phyloP scores from a whole-genome alignment of 805 yeast genomes.

The Candida ponderosae region DNA sequence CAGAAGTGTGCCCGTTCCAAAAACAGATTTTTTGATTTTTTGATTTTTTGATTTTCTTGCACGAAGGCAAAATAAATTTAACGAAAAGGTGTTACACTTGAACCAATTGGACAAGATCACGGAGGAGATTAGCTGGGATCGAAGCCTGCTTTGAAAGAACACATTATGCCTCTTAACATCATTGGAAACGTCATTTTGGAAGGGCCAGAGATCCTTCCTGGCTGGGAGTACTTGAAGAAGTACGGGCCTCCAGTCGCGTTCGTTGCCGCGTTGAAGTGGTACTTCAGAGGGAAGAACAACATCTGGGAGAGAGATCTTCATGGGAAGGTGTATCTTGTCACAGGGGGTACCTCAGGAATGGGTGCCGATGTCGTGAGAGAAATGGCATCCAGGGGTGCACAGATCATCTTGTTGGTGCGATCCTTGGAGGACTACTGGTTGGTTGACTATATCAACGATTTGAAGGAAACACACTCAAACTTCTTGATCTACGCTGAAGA shows the following conservation, averaged over 20 bases:
- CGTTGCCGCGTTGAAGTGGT: constrained; percentile 51
- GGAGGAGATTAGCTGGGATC: background rate
- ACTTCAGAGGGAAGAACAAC: constrained; percentile 72
- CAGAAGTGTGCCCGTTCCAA: too few relatives aligned
- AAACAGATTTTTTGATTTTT: too few relatives aligned
- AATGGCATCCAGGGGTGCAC: constrained; percentile 80
- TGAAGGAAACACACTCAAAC: constrained; percentile 64
- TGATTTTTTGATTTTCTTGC: too few relatives aligned
- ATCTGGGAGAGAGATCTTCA: constrained; percentile 92
- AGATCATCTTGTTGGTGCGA: constrained; percentile 65
- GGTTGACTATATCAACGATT: constrained; percentile 68
- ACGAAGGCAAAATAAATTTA: too few relatives aligned
- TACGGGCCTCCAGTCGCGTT: constrained; percentile 49
- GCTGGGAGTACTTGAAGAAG: constrained; percentile 49
- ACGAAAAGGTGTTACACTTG: too few relatives aligned
- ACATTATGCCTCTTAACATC: constrained; percentile 76
- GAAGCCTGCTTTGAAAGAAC: background rate
- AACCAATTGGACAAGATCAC: too few relatives aligned
- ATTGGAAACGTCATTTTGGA: constrained; percentile 59
- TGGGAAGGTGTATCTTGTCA: constrained; percentile 74
- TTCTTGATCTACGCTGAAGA: constrained; percentile 82
- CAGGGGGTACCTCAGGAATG: constrained; percentile 93
- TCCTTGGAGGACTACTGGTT: constrained; percentile 65
- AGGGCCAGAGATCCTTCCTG: constrained; percentile 73
- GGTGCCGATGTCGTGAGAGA: constrained; percentile 74